Percentiles rank a stretch among this genome's conserved stretches.
These are phyloP conservation scores for Arabidopsis hybrid DNA, from an alignment of 441 rosid genomes.

Conservation along the genomic window DNA sequence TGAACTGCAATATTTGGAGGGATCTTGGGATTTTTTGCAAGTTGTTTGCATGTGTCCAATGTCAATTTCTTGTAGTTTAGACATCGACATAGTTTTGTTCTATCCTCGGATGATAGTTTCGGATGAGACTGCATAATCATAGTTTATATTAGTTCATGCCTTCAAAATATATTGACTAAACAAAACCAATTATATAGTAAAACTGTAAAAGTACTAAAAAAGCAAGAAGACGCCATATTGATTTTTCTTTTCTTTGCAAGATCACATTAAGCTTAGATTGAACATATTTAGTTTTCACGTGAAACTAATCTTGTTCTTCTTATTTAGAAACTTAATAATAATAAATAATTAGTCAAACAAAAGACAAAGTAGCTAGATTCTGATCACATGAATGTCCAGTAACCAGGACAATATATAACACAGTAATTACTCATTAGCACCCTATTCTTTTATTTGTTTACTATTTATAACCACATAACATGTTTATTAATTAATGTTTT, in stretches of 20 bases:
- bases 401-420: constrained; percentile 11
- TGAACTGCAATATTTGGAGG: constrained; percentile 70
- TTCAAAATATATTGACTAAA: neutral
- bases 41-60: constrained; percentile 71
- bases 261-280: neutral
- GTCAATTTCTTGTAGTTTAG: constrained; percentile 71
- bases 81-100: constrained; percentile 71
- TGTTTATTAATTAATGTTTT: neutral
- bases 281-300: constrained; percentile 28
- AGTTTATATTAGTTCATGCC: neutral
- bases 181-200: too few relatives aligned
- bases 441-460: neutral
- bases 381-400: constrained; percentile 29
- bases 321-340: constrained; percentile 9
- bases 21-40: constrained; percentile 80
- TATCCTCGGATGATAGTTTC: constrained; percentile 57
- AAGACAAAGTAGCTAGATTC: constrained; percentile 30
- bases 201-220: too few relatives aligned
- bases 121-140: constrained; percentile 70
- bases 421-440: neutral
- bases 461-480: neutral
- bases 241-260: neutral
- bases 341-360: constrained; percentile 18
- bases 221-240: neutral
- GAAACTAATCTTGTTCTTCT: constrained; percentile 32